Conservation (phyloP, 1,139 yeast species). For the Blastobotrys ciferrii region DNA sequence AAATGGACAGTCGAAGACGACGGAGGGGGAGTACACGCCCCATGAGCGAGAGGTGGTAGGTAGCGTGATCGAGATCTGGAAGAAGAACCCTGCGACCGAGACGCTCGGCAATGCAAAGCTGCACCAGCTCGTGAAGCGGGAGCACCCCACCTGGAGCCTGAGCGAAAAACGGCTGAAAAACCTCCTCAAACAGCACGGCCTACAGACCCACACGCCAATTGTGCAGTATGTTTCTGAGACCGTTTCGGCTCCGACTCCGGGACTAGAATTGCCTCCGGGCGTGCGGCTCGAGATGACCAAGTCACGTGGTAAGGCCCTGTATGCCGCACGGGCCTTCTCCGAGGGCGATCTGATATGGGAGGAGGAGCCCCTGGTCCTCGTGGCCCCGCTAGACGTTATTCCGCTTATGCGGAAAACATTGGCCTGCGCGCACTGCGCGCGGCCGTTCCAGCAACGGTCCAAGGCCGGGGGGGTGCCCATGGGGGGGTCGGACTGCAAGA, state of each 20-base stretch:
- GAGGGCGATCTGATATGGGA: constrained; percentile 54
- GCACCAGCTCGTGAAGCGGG: constrained; percentile 49
- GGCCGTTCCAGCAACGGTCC: constrained; percentile 46
- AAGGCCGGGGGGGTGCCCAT: constrained; percentile 20
- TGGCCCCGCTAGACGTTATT: constrained; percentile 71
- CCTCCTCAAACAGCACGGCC: constrained; percentile 51
- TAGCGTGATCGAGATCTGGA: constrained; percentile 64
- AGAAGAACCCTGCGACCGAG: constrained; percentile 63
- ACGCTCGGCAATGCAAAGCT: constrained; percentile 55
- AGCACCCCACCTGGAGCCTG: constrained; percentile 61
- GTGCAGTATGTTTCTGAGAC: constrained; percentile 44
- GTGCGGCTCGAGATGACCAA: constrained; percentile 49
- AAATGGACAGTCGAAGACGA: background rate
- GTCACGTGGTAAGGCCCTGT: constrained; percentile 38
- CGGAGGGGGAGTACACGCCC: constrained; percentile 40
- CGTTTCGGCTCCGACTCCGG: constrained; percentile 52
- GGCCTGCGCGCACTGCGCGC: constrained; percentile 81
- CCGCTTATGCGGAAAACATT: constrained; percentile 62
- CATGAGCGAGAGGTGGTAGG: constrained; percentile 64
- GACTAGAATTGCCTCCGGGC: constrained; percentile 50
- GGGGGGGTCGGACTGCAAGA: constrained; percentile 25
- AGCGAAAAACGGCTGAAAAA: constrained; percentile 57
- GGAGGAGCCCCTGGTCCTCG: constrained; percentile 59
- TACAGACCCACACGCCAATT: constrained; percentile 42
- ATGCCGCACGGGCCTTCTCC: constrained; percentile 40